phyloP scores from a whole-genome alignment of 345 rosid genomes.

The Passiflora organensis region DNA sequence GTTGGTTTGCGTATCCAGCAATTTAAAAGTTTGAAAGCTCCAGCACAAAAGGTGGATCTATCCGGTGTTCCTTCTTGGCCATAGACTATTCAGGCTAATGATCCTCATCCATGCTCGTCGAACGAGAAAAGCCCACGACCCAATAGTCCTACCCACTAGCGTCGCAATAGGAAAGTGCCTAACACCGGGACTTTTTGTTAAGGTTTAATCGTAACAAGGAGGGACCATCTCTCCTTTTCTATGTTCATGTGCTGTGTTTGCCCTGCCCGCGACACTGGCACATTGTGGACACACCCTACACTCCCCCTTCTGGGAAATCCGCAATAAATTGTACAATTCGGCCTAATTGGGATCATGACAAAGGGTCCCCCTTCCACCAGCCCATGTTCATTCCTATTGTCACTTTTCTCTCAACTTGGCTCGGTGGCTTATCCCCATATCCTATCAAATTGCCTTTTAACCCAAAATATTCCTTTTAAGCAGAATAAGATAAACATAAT shows the following conservation, averaged over 20 bases:
- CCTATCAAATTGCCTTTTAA: too few relatives aligned
- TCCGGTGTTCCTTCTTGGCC: too few relatives aligned
- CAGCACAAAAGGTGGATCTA: too few relatives aligned
- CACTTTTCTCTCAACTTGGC: constrained; percentile 13
- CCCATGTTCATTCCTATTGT: constrained; percentile 13
- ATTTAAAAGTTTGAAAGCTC: too few relatives aligned
- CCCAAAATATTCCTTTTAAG: neutral
- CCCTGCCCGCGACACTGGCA: constrained; percentile 17
- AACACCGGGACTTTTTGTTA: neutral
- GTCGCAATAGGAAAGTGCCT: neutral
- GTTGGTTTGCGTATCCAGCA: too few relatives aligned
- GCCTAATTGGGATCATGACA: constrained; percentile 6
- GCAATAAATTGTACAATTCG: neutral
- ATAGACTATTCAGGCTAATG: too few relatives aligned
- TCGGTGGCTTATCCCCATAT: too few relatives aligned
- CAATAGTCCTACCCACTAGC: neutral
- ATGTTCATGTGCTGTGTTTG: constrained; percentile 21
- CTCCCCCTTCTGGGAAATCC: neutral
- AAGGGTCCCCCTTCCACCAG: neutral
- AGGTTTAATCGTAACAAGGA: neutral
- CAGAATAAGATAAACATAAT: too few relatives aligned
- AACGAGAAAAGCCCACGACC: neutral
- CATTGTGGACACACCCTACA: constrained; percentile 5
- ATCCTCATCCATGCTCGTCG: too few relatives aligned
- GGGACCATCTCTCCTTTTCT: constrained; percentile 2